Evolutionary conservation across 225 moss, liverwort and hornwort species (phyloP), one percentile per base, ranked within the genome.

Genomic region (Anthoceros angustus): DNA sequence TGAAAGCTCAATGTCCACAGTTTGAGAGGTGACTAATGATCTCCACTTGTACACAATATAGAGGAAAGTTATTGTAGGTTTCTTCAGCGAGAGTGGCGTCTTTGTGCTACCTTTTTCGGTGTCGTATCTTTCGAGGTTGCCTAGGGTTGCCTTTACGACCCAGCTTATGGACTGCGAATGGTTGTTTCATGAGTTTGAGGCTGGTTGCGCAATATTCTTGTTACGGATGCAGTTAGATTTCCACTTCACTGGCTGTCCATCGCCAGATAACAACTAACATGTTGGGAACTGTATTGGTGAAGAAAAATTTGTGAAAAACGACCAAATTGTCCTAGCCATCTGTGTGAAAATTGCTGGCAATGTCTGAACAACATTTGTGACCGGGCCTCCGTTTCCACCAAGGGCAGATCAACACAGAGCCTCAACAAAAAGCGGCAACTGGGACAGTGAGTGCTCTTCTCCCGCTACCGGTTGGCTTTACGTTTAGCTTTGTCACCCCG

Each of bases 401-500:
- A n/a, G n/a, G n/a, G n/a, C n/a, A n/a, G n/a, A n/a, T n/a, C n/a
- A n/a, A n/a, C n/a, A n/a, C n/a, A n/a, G n/a, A n/a, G n/a, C n/a
- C n/a, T n/a, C n/a, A n/a, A n/a, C n/a, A n/a, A n/a, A n/a, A n/a
- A n/a, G n/a, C n/a, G n/a, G n/a, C n/a, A n/a, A n/a, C n/a, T n/a
- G n/a, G n/a, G n/a, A n/a, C n/a, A n/a, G n/a, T n/a, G n/a, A n/a
- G n/a, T n/a, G n/a, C n/a, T n/a, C n/a, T n/a, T n/a, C n/a, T n/a
- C n/a, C n/a, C n/a, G n/a, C 72, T 79, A 82, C 63, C 95, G 79
- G 70, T 78, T 74, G 23, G 65, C 78, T 74, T 89, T 98, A 49
- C 95, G 91, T 74, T 88, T 98, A 2, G 74, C 88, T 68, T 98
- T 98, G 69, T 98, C 95, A 46, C 83, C 84, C 62, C 95, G 82